Percentiles rank a stretch among this genome's conserved stretches.
Evolutionary conservation across 306 rosid species (phyloP).

Genomic region (Castanea crenata): DNA sequence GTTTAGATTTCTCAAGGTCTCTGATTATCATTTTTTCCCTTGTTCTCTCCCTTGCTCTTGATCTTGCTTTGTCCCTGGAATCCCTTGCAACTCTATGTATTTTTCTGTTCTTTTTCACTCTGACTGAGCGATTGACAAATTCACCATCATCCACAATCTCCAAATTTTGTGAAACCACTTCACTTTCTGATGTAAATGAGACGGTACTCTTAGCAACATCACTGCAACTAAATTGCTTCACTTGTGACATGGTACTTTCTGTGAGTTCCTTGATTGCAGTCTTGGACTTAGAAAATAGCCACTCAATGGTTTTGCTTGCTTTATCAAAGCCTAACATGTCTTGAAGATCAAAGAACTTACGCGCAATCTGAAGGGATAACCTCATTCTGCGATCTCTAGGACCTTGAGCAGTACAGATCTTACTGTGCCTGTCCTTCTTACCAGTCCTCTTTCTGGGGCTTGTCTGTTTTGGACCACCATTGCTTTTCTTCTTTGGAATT

Average conservation of each 20-base stretch:
- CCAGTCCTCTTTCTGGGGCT: constrained; percentile 34
- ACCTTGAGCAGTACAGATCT: constrained; percentile 57
- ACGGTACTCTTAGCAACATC: background rate
- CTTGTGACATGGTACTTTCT: background rate
- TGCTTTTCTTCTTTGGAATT: constrained; percentile 1
- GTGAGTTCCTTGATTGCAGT: constrained; percentile 44
- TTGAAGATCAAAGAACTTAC: constrained; percentile 58
- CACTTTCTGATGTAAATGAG: constrained; percentile 11
- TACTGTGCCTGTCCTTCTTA: constrained; percentile 61
- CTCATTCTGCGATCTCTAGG: constrained; percentile 58
- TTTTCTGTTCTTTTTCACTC: constrained; percentile 16
- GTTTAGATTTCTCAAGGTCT: background rate
- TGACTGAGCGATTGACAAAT: background rate
- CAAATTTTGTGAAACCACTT: background rate
- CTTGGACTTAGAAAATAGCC: constrained; percentile 48
- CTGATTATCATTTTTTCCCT: constrained; percentile 32
- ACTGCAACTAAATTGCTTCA: background rate
- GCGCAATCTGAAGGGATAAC: constrained; percentile 51
- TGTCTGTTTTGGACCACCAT: background rate
- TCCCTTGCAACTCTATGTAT: constrained; percentile 28
- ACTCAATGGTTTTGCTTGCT: constrained; percentile 58
- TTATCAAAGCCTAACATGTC: constrained; percentile 59
- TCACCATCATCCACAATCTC: background rate
- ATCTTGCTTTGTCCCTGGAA: constrained; percentile 50
- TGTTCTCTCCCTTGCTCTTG: constrained; percentile 54